Base-by-base conservation (phyloP, 108 stramenopile species). In the Cyclostephanos invisitatus region DNA sequence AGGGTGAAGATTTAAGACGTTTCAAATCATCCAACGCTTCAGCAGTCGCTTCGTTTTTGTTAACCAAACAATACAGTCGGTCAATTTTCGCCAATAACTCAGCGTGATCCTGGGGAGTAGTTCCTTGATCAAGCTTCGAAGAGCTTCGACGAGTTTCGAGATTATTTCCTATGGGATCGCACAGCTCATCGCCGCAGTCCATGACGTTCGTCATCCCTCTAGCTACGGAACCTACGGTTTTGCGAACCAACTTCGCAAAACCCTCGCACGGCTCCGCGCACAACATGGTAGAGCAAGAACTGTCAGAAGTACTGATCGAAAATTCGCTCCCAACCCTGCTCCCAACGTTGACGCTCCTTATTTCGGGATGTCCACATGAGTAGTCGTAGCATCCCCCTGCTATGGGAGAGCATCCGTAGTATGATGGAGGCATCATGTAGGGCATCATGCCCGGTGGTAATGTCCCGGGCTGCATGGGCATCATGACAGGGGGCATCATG, bases 81-180 rank as follows among this genome's bases (percentile, higher is more conserved):
- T 54, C 53, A 24, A 54, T 54, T 20, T 54, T 54, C 53, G 24
- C 25, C 53, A 27, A 27, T 54, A 54, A 54, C 22, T 54, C 53
- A 15, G 53, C 53, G 9, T 8, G 22, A 54, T 54, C 53, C 18
- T 53, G 6, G 21, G 6, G 12, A 53, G 20, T 21, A 53, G 51
- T 1, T 24, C 51, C n/a, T n/a, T n/a, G n/a, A 17, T 2, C 48
- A 49, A 49, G 2, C 48, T 1, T 18, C 15, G 15, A 18, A 18
- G 48, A 18, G 18, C 2, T 17, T 18, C n/a, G 48, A 49, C 48
- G 15, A 54, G 53, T 2, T 25, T 24, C 1, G 25, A 9, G 0
- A 24, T 24, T 25, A 54, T 25, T 53, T 8, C 12, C 21, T 1
- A 27, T 4, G 25, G 53, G 53, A 54, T 24, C 24, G 22, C 53